Percentiles rank a stretch among this genome's conserved stretches.
These are phyloP conservation scores for Brassica nigra DNA, from an alignment of 345 rosid species.

Conservation along the genomic window DNA sequence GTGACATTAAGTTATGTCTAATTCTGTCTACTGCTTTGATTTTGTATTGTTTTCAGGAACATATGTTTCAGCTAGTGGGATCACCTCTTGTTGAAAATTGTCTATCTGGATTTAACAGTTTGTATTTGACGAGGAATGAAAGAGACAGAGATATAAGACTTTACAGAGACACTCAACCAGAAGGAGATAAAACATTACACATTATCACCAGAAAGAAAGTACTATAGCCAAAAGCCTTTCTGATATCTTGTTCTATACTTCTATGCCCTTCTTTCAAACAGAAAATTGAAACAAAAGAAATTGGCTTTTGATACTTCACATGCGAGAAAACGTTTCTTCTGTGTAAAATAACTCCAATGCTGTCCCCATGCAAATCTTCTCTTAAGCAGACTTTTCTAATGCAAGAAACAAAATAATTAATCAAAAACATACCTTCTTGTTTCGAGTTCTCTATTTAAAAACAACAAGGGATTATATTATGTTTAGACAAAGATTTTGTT, in stretches of 20 bases:
- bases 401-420: not conserved
- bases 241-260: not conserved
- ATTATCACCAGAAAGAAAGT: constrained; percentile 3
- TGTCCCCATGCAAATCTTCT: constrained; percentile 7
- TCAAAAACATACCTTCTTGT: too few relatives aligned
- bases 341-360: not conserved
- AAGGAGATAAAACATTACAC: constrained; percentile 9
- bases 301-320: not conserved
- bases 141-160: constrained; percentile 11
- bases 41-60: too few relatives aligned
- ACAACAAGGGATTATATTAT: too few relatives aligned
- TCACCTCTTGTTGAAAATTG: too few relatives aligned
- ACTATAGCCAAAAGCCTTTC: constrained; percentile 5
- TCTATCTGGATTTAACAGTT: too few relatives aligned
- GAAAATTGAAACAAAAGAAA: not conserved
- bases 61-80: too few relatives aligned
- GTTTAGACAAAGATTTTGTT: not conserved
- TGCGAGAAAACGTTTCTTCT: constrained; percentile 11
- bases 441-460: too few relatives aligned
- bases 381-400: not conserved
- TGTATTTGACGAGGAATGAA: constrained; percentile 12
- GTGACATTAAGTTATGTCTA: too few relatives aligned
- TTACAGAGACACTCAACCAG: constrained; percentile 25
- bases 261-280: constrained; percentile 3
- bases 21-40: too few relatives aligned